phyloP scores from a whole-genome alignment of 176 grass and related monocot genomes.

The Oryza punctata region DNA sequence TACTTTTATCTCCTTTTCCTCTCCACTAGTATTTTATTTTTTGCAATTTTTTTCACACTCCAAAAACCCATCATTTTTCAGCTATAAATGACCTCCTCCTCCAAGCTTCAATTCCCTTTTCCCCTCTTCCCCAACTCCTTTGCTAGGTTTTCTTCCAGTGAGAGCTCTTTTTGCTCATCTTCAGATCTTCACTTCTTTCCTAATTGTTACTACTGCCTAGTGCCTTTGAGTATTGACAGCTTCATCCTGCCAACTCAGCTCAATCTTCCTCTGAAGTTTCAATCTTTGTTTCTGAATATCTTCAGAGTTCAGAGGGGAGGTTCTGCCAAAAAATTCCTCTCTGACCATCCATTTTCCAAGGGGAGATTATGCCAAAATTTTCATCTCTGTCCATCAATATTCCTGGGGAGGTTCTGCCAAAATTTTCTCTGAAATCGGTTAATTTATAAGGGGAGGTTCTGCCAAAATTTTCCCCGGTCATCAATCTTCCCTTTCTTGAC shows the following conservation, averaged over 20 bases:
- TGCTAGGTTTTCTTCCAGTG: constrained; percentile 43
- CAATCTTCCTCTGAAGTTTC: background rate
- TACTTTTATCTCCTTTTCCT: constrained; percentile 13
- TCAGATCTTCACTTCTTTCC: background rate
- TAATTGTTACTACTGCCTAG: constrained; percentile 25
- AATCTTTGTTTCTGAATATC: background rate
- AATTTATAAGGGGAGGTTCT: constrained; percentile 38
- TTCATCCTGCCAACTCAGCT: background rate
- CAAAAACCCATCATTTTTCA: constrained; percentile 1
- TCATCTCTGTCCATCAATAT: background rate
- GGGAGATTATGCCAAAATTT: constrained; percentile 51
- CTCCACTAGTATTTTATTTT: constrained; percentile 31
- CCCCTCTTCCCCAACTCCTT: constrained; percentile 54
- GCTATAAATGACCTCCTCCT: constrained; percentile 76
- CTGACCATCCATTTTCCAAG: constrained; percentile 12
- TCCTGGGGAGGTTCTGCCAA: constrained; percentile 45
- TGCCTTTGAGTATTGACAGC: background rate
- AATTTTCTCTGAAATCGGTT: background rate
- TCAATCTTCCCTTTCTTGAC: background rate
- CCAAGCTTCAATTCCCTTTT: constrained; percentile 91
- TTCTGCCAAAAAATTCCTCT: constrained; percentile 45
- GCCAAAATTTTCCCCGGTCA: constrained; percentile 30
- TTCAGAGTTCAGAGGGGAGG: constrained; percentile 18
- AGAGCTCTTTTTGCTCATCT: background rate
- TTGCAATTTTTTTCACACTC: background rate